Percentiles rank a stretch among this genome's conserved stretches.
Conservation (phyloP, 305 asterid species). For the Andrographis paniculata region DNA sequence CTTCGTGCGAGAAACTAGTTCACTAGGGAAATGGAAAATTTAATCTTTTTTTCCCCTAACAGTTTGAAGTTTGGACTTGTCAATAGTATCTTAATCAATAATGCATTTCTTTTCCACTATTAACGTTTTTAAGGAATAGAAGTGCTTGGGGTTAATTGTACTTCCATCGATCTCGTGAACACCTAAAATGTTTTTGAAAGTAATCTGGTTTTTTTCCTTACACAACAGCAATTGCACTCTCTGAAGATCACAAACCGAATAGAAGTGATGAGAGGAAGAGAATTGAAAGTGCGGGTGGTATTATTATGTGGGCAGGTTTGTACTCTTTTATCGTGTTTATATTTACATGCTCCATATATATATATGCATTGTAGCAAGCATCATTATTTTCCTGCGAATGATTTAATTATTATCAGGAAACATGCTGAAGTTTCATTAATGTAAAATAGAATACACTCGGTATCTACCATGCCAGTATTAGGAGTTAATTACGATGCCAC, state of each 20-base stretch:
- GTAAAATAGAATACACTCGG: slow-evolving; percentile 1
- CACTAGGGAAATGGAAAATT: too few species aligned
- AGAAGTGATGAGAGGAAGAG: slow-evolving; percentile 95
- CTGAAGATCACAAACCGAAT: slow-evolving; percentile 98
- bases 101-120: too few species aligned
- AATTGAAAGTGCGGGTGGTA: slow-evolving; percentile 97
- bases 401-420: neutral
- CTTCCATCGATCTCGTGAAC: too few species aligned
- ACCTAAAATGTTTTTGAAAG: slow-evolving; percentile 10
- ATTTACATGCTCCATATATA: too few species aligned
- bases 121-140: too few species aligned
- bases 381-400: slow-evolving; percentile 2
- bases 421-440: neutral
- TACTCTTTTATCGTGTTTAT: slow-evolving; percentile 12
- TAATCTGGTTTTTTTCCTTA: slow-evolving; percentile 11
- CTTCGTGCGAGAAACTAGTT: too few species aligned
- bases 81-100: too few species aligned
- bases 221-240: slow-evolving; percentile 80
- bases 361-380: slow-evolving; percentile 9
- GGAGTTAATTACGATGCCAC: too few species aligned
- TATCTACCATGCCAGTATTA: too few species aligned
- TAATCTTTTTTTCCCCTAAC: too few species aligned
- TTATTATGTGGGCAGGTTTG: slow-evolving; percentile 99
- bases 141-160: too few species aligned
- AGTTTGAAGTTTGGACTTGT: too few species aligned